Conservation (phyloP, 2,329 filamentous ascomycete genomes). For the Monilinia fructigena region DNA sequence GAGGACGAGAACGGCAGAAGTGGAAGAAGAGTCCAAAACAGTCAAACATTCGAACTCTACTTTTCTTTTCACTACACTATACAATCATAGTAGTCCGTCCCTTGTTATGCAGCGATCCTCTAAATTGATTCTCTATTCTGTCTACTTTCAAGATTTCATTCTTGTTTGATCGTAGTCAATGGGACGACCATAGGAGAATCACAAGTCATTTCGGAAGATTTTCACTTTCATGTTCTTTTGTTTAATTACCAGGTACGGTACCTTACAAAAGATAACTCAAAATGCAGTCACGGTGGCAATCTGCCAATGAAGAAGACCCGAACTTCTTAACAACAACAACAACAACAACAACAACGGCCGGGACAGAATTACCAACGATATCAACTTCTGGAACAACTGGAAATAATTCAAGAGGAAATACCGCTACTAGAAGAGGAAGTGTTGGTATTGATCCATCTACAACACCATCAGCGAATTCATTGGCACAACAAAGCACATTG, state of each 20-base stretch:
- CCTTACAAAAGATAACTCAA: slow-evolving; percentile 8
- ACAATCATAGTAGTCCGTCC: background rate
- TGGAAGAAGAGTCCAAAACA: background rate
- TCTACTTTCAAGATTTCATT: background rate
- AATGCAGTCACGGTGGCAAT: slow-evolving; percentile 19
- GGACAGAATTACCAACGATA: slow-evolving; percentile 8
- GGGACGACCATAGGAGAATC: background rate
- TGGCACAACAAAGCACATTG: slow-evolving; percentile 2
- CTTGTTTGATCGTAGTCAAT: background rate
- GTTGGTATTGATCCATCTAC: slow-evolving; percentile 9
- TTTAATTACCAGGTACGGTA: background rate
- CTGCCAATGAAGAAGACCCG: slow-evolving; percentile 10
- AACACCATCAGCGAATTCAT: slow-evolving; percentile 14
- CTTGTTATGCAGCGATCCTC: background rate
- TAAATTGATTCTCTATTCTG: background rate
- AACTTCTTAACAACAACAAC: slow-evolving; percentile 17
- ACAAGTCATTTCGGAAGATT: background rate
- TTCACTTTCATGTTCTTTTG: background rate
- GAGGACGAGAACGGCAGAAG: background rate
- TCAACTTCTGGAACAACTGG: slow-evolving; percentile 3
- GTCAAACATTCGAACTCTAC: background rate
- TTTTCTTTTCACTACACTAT: background rate
- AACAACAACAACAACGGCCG: slow-evolving; percentile 9
- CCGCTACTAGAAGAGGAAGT: slow-evolving; percentile 3
- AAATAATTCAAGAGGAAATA: background rate